A percentile compares a stretch with the other conserved stretches of the same genome.
phyloP scores from a whole-genome alignment of 2,329 filamentous ascomycete genomes.

The Hypomyces rosellus region DNA sequence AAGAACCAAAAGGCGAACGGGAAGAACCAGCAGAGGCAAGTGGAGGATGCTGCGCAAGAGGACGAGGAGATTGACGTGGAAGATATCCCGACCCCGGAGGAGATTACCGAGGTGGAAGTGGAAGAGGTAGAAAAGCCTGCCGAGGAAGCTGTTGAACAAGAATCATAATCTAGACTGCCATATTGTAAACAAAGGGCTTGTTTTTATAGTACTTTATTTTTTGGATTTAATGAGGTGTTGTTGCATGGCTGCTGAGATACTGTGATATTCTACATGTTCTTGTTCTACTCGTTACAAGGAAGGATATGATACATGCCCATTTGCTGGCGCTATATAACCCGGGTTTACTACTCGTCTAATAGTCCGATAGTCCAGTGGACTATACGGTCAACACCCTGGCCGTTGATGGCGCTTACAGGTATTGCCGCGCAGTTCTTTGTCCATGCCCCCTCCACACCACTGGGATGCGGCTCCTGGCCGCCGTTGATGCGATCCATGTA shows the following conservation, averaged over 20 bases:
- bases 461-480: conserved; percentile 65
- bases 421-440: conserved; percentile 60
- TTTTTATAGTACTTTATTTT: neutral
- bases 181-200: neutral
- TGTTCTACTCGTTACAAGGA: conserved; percentile 2
- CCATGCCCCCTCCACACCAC: conserved; percentile 54
- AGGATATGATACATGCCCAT: neutral
- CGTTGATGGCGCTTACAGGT: conserved; percentile 83
- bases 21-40: conserved; percentile 6
- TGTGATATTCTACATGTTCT: neutral
- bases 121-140: neutral
- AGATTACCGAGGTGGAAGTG: conserved; percentile 4
- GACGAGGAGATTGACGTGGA: conserved; percentile 28
- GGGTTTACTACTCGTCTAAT: conserved; percentile 43
- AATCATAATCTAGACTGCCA: neutral
- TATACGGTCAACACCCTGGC: conserved; percentile 72
- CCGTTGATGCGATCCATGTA: conserved; percentile 64
- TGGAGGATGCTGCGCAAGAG: conserved; percentile 20
- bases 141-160: neutral
- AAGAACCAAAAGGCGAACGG: conserved; percentile 37
- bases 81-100: conserved; percentile 32
- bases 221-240: neutral
- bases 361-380: conserved; percentile 66
- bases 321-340: neutral
- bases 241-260: neutral